Conservation (phyloP, 2,329 filamentous ascomycete species). For the Nannizziopsis arthrosporioides region DNA sequence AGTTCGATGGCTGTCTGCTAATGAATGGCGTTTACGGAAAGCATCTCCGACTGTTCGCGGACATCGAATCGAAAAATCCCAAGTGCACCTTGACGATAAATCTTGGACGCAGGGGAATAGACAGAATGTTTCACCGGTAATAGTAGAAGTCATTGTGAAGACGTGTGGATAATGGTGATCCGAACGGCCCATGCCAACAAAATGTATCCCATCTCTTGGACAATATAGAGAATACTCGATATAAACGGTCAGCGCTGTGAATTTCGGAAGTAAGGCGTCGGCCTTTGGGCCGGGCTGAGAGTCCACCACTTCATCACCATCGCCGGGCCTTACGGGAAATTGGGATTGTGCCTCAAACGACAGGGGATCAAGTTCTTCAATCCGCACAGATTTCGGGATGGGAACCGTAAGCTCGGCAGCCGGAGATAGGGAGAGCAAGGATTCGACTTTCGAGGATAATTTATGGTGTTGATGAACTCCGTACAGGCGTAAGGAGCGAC, state of each 20-base stretch:
- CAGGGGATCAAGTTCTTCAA: constrained; percentile 49
- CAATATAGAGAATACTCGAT: constrained; percentile 68
- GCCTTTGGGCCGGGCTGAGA: constrained; percentile 26
- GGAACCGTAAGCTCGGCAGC: constrained; percentile 48
- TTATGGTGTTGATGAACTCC: constrained; percentile 65
- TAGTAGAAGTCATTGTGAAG: constrained; percentile 71
- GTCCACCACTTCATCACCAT: constrained; percentile 28
- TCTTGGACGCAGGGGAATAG: constrained; percentile 93
- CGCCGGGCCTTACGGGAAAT: constrained; percentile 31
- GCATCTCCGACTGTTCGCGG: constrained; percentile 77
- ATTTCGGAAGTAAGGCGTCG: constrained; percentile 37
- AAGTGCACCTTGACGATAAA: constrained; percentile 64
- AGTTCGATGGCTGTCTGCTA: constrained; percentile 23
- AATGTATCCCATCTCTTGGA: constrained; percentile 79
- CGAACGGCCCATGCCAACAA: constrained; percentile 69
- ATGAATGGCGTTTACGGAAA: constrained; percentile 29
- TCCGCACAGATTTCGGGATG: constrained; percentile 49
- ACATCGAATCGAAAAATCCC: constrained; percentile 79
- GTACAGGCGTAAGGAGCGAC: constrained; percentile 40
- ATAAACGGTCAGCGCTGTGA: constrained; percentile 49
- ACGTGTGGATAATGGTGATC: constrained; percentile 81
- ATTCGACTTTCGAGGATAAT: constrained; percentile 56
- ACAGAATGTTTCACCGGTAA: constrained; percentile 67
- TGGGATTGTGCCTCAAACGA: constrained; percentile 39
- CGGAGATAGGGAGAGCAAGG: constrained; percentile 40